Conservation (phyloP, 2,329 filamentous ascomycete species). For the Fusarium sp. region DNA sequence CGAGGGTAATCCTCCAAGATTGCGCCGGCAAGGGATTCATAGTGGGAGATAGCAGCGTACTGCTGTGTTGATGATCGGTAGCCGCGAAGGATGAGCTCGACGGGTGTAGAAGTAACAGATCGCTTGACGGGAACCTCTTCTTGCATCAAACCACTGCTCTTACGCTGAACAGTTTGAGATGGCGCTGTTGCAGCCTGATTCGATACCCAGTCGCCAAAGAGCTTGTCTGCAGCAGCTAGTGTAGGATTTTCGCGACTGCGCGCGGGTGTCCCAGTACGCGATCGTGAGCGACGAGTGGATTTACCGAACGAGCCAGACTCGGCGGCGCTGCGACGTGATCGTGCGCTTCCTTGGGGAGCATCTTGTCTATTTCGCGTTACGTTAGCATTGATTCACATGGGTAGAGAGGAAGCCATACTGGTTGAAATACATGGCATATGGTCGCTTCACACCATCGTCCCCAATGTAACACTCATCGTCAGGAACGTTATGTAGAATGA, state of each 20-base stretch:
- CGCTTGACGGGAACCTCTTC: conserved; percentile 53
- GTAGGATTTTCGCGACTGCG: conserved; percentile 69
- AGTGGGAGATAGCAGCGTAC: conserved; percentile 90
- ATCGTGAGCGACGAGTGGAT: conserved; percentile 71
- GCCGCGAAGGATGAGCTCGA: conserved; percentile 87
- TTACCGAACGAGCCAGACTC: conserved; percentile 74
- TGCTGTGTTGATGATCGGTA: conserved; percentile 73
- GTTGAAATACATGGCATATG: conserved; percentile 73
- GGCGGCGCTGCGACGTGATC: conserved; percentile 63
- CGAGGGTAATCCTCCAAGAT: conserved; percentile 96
- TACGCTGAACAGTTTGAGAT: conserved; percentile 46
- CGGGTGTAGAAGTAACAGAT: conserved; percentile 55
- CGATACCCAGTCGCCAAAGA: conserved; percentile 69
- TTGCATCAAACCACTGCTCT: conserved; percentile 50
- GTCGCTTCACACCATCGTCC: conserved; percentile 71
- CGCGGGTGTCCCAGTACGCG: conserved; percentile 67
- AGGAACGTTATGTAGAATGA: conserved; percentile 75
- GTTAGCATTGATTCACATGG: neutral
- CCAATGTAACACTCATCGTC: conserved; percentile 74
- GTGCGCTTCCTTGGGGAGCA: conserved; percentile 57
- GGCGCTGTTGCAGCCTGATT: conserved; percentile 53
- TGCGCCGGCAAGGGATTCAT: conserved; percentile 83
- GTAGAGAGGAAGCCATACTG: conserved; percentile 56
- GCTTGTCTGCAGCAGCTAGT: conserved; percentile 67
- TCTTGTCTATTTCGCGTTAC: conserved; percentile 56